phyloP scores from a whole-genome alignment of 2,329 filamentous ascomycete genomes.

The Ploettnerulaceae sp. region DNA sequence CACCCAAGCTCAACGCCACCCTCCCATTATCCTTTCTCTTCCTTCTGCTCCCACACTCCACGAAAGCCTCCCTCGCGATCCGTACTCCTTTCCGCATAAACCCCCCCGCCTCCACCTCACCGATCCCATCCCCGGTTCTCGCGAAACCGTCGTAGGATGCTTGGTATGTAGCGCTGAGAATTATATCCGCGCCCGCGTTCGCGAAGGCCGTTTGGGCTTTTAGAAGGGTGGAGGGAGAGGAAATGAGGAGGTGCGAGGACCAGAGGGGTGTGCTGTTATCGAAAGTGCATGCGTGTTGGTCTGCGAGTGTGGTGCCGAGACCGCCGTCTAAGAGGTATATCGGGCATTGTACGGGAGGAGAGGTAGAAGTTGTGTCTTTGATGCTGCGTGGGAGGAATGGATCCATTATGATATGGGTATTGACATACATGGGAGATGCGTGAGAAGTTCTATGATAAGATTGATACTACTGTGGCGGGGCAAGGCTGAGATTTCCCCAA shows the following conservation, averaged over 20 bases:
- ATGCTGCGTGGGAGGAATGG: background rate
- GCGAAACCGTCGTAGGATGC: conserved; percentile 52
- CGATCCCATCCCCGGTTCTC: background rate
- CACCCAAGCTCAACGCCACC: conserved; percentile 57
- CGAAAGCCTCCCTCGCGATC: conserved; percentile 36
- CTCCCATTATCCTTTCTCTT: conserved; percentile 35
- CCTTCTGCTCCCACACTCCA: conserved; percentile 27
- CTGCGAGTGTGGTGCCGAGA: conserved; percentile 61
- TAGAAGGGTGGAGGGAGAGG: conserved; percentile 22
- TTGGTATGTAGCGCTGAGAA: conserved; percentile 66
- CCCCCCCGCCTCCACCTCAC: conserved; percentile 37
- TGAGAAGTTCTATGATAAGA: no score
- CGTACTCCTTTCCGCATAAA: conserved; percentile 39
- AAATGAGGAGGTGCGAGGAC: conserved; percentile 62
- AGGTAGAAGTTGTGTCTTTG: background rate
- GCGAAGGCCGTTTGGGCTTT: conserved; percentile 32
- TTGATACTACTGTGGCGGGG: conserved; percentile 9
- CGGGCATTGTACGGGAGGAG: conserved; percentile 3
- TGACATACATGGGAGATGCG: no score
- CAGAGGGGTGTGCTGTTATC: conserved; percentile 53
- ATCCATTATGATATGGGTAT: background rate
- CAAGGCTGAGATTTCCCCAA: conserved; percentile 7
- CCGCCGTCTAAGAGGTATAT: conserved; percentile 58
- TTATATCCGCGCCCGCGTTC: conserved; percentile 53
- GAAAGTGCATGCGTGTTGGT: conserved; percentile 51